These are phyloP conservation scores for Luvunga scandens DNA, from an alignment of 345 rosid species.

Conservation along the genomic window DNA sequence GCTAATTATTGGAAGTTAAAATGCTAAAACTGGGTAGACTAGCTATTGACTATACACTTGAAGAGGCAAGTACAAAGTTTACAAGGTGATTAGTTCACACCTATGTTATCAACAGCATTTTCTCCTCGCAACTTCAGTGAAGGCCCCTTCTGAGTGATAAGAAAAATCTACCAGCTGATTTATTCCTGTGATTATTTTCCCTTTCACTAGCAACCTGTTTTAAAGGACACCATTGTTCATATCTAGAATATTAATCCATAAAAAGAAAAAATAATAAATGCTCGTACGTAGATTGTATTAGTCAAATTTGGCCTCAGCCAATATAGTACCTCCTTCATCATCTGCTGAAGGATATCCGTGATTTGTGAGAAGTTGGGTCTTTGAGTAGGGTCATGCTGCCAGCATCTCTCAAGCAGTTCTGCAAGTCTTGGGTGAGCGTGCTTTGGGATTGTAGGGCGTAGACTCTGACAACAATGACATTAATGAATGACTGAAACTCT, in stretches of 20 bases:
- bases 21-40: constrained; percentile 1
- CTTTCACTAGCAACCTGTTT: constrained; percentile 55
- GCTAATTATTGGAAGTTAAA: not conserved
- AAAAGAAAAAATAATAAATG: not conserved
- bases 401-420: constrained; percentile 83
- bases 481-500: constrained; percentile 6
- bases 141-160: constrained; percentile 51
- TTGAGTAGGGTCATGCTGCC: constrained; percentile 77
- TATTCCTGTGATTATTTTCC: constrained; percentile 47
- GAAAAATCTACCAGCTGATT: constrained; percentile 42
- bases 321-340: constrained; percentile 60
- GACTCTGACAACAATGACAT: constrained; percentile 37
- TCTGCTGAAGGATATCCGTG: constrained; percentile 55
- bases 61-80: constrained; percentile 17
- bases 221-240: constrained; percentile 10
- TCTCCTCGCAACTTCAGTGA: constrained; percentile 32
- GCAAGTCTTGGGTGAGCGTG: constrained; percentile 64
- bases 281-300: not conserved
- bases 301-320: not conserved
- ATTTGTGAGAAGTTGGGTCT: constrained; percentile 84
- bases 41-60: constrained; percentile 35
- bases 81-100: constrained; percentile 17
- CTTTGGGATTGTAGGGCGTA: constrained; percentile 82
- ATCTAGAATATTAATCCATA: not conserved
- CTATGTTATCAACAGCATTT: constrained; percentile 22